Conservation (phyloP, 108 stramenopile species). For the Aurantiochytrium sp. region DNA sequence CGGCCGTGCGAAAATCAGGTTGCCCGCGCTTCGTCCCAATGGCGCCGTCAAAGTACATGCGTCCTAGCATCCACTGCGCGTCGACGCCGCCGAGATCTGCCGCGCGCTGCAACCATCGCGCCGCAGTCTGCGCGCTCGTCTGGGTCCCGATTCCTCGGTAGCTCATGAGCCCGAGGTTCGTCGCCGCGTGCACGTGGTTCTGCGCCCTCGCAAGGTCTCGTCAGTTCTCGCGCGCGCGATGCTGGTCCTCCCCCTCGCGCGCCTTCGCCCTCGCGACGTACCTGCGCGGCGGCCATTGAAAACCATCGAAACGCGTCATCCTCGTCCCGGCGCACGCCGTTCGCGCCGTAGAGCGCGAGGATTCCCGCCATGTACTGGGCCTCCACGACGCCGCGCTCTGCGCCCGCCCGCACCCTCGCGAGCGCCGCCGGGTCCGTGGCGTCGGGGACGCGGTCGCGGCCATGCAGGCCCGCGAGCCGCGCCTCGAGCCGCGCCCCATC, state of each 20-base stretch:
- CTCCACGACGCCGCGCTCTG: background rate
- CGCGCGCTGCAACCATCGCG: background rate
- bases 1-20: background rate
- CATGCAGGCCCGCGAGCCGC: background rate
- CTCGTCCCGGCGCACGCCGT: background rate
- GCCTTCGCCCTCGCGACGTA: too few species aligned
- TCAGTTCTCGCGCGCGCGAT: too few species aligned
- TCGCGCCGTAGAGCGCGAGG: background rate
- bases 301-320: background rate
- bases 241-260: too few species aligned
- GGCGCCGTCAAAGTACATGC: conserved; percentile 1
- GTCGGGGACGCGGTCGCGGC: background rate
- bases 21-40: background rate
- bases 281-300: background rate
- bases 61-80: conserved; percentile 28
- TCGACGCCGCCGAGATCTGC: background rate
- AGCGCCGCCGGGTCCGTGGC: background rate
- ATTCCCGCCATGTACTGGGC: background rate
- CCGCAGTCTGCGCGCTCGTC: background rate
- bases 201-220: background rate
- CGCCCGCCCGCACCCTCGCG: background rate
- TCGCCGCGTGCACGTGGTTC: background rate
- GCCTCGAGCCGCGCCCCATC: background rate
- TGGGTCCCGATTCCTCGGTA: background rate
- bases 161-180: background rate